phyloP scores from a whole-genome alignment of 352 stramenopile genomes.

The Phytophthora sansomeana region DNA sequence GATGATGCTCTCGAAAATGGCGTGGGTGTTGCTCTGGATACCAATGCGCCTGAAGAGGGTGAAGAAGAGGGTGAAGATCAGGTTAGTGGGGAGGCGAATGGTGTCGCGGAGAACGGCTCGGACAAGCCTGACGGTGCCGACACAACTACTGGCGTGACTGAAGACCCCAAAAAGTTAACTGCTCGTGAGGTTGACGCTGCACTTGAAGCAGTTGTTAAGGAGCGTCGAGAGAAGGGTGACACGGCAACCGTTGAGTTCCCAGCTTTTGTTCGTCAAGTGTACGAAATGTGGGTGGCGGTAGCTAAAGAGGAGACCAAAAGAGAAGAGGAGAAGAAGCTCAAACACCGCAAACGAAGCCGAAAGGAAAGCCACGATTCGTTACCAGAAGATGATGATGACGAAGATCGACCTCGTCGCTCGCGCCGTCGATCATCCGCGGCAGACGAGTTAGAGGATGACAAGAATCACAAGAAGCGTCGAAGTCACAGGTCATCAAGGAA shows the following conservation, averaged over 20 bases:
- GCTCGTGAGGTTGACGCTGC: constrained; percentile 23
- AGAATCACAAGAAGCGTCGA: constrained; percentile 37
- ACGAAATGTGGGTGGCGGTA: constrained; percentile 48
- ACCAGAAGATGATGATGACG: constrained; percentile 24
- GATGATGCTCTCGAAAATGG: constrained; percentile 40
- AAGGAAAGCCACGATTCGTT: constrained; percentile 34
- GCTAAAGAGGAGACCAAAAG: constrained; percentile 43
- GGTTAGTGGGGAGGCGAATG: constrained; percentile 6
- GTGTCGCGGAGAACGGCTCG: not conserved
- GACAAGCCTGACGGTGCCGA: not conserved
- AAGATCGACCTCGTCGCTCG: constrained; percentile 37
- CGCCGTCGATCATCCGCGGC: constrained; percentile 34
- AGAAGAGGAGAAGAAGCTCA: constrained; percentile 37
- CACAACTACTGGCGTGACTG: not conserved
- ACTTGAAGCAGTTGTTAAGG: constrained; percentile 37
- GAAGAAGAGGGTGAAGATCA: constrained; percentile 73
- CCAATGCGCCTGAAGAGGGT: constrained; percentile 67
- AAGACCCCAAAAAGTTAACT: constrained; percentile 20
- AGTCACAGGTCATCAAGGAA: constrained; percentile 32
- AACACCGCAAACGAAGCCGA: constrained; percentile 26
- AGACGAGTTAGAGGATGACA: constrained; percentile 38
- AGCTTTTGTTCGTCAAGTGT: constrained; percentile 48
- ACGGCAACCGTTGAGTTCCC: constrained; percentile 38
- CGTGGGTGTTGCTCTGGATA: constrained; percentile 44
- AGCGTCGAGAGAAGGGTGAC: constrained; percentile 31